Percentiles rank a stretch among this genome's conserved stretches.
Evolutionary conservation across 2,329 filamentous ascomycete species (phyloP).

Genomic region (Fusarium sp.): DNA sequence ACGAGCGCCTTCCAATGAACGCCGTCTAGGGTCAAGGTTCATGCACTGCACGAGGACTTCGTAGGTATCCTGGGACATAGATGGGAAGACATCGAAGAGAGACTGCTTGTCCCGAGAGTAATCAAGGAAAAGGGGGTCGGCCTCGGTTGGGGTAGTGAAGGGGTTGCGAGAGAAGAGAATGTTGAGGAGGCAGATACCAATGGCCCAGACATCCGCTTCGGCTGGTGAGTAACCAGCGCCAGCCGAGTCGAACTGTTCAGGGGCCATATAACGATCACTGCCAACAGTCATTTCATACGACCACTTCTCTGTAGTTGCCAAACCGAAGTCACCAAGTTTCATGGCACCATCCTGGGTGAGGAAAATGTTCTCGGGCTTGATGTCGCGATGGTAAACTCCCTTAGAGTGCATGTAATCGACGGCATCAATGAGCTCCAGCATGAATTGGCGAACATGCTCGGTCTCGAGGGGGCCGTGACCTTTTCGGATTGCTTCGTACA

Average conservation of each 20-base stretch:
- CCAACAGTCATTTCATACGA: conserved; percentile 93
- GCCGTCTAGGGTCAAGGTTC: conserved; percentile 89
- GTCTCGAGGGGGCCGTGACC: conserved; percentile 91
- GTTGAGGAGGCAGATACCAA: conserved; percentile 96
- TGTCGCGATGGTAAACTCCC: conserved; percentile 95
- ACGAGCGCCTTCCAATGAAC: conserved; percentile 81
- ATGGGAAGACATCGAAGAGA: conserved; percentile 96
- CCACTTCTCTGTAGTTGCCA: conserved; percentile 90
- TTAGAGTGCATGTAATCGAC: conserved; percentile 91
- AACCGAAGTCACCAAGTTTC: conserved; percentile 97
- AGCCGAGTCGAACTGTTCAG: conserved; percentile 94
- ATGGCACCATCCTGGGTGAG: conserved; percentile 85
- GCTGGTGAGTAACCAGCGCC: conserved; percentile 90
- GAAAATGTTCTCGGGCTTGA: conserved; percentile 99
- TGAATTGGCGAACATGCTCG: conserved; percentile 96
- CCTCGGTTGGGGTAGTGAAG: conserved; percentile 88
- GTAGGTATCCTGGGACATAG: conserved; percentile 98
- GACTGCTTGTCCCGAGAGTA: conserved; percentile 94
- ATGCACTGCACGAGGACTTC: conserved; percentile 92
- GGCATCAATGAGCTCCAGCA: conserved; percentile 91
- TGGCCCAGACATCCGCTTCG: conserved; percentile 95
- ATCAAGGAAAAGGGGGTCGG: conserved; percentile 93
- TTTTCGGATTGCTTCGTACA: conserved; percentile 95
- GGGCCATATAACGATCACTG: conserved; percentile 99
- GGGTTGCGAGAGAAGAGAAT: conserved; percentile 97